A percentile compares a stretch with the other conserved stretches of the same genome.
phyloP scores from a whole-genome alignment of 768 basidiomycete species.

The Amanita subjunquillea region DNA sequence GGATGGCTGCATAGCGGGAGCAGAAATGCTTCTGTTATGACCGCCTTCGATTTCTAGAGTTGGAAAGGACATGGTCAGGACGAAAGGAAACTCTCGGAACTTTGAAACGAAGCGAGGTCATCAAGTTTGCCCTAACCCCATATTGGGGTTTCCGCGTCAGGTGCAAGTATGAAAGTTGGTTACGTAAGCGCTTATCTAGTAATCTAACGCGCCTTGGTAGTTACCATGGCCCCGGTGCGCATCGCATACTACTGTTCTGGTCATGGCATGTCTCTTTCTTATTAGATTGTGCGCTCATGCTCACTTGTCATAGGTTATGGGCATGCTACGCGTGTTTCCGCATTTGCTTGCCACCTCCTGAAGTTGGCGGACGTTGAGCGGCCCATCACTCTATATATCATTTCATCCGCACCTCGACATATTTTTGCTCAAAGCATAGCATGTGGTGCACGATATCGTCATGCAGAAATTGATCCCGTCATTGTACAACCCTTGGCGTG shows the following conservation, averaged over 20 bases:
- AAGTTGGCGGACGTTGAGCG: slow-evolving; percentile 24
- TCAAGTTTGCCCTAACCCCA: slow-evolving; percentile 2
- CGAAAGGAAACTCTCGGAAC: neutral
- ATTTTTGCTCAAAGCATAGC: slow-evolving; percentile 59
- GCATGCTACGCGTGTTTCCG: slow-evolving; percentile 78
- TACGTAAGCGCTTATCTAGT: too few species aligned
- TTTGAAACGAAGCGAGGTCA: neutral
- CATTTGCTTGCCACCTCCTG: slow-evolving; percentile 53
- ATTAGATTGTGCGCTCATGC: neutral
- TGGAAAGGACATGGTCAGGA: neutral
- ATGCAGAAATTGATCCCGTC: slow-evolving; percentile 69
- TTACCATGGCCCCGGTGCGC: slow-evolving; percentile 17
- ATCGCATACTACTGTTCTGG: slow-evolving; percentile 71
- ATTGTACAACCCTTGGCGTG: slow-evolving; percentile 76
- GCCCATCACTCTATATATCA: slow-evolving; percentile 44
- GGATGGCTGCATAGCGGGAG: neutral
- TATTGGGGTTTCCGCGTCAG: slow-evolving; percentile 9
- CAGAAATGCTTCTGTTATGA: neutral
- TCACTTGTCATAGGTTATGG: slow-evolving; percentile 47
- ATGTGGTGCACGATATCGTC: slow-evolving; percentile 55
- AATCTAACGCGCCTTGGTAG: neutral
- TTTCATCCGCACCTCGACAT: slow-evolving; percentile 65
- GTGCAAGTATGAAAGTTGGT: neutral
- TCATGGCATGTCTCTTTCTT: slow-evolving; percentile 38
- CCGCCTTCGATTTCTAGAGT: neutral